phyloP scores from a whole-genome alignment of 73 alveolate genomes.

The Symbiodinium pilosum region DNA sequence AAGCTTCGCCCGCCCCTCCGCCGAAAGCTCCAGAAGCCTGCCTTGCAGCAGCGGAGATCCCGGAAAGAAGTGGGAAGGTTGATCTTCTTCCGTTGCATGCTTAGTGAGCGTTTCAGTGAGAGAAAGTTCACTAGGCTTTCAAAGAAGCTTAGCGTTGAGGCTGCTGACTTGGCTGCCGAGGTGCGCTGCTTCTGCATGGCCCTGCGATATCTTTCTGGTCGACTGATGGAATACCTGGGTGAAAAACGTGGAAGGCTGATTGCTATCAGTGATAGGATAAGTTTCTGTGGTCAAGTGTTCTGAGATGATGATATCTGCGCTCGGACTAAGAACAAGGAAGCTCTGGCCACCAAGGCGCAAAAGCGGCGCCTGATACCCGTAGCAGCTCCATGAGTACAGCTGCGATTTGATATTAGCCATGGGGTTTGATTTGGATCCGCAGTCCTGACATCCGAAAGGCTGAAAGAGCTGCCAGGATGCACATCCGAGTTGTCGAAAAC shows the following conservation, averaged over 20 bases:
- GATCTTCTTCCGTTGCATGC: too few relatives aligned
- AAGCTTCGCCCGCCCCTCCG: neutral
- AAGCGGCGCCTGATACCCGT: neutral
- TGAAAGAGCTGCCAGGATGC: neutral
- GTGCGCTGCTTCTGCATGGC: slow-evolving; percentile 80
- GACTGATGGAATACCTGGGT: slow-evolving; percentile 37
- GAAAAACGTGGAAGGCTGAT: neutral
- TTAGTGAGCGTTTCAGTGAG: too few relatives aligned
- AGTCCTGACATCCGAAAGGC: neutral
- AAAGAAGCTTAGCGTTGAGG: neutral
- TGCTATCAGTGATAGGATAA: too few relatives aligned
- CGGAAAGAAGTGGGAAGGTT: too few relatives aligned
- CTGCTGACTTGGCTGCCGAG: too few relatives aligned
- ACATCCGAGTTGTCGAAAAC: slow-evolving; percentile 35
- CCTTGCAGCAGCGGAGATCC: neutral
- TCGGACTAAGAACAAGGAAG: neutral
- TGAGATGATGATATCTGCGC: neutral
- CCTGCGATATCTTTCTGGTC: slow-evolving; percentile 54
- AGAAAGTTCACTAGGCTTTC: neutral
- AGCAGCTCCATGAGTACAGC: too few relatives aligned
- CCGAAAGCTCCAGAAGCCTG: slow-evolving; percentile 28
- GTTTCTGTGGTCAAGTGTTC: too few relatives aligned
- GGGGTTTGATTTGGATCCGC: too few relatives aligned
- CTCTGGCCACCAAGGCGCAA: neutral
- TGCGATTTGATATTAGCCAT: too few relatives aligned